phyloP scores from a whole-genome alignment of 164 flowering plant genomes.

The Dillenia suffruticosa region DNA sequence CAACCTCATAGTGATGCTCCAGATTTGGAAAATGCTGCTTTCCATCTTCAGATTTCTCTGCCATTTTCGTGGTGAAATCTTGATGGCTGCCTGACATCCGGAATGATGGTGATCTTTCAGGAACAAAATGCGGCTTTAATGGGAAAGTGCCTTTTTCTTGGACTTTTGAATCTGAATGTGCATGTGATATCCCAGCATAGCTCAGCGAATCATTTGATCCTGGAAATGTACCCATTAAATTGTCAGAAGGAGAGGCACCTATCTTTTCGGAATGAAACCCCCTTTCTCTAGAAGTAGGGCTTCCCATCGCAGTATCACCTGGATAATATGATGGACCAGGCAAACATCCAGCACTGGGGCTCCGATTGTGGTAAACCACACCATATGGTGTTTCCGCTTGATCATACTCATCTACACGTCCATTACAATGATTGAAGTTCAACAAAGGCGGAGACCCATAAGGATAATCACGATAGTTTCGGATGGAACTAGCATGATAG shows the following conservation, averaged over 20 bases:
- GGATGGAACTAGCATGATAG: slow-evolving; percentile 4
- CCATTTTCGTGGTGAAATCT: slow-evolving; percentile 11
- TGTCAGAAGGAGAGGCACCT: slow-evolving; percentile 22
- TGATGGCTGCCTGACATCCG: slow-evolving; percentile 19
- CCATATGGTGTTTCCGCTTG: slow-evolving; percentile 13
- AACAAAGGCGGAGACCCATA: slow-evolving; percentile 16
- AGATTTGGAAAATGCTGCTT: slow-evolving; percentile 5
- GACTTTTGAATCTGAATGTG: slow-evolving; percentile 56
- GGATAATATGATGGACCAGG: slow-evolving; percentile 21
- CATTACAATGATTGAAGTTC: slow-evolving; percentile 17
- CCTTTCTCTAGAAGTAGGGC: slow-evolving; percentile 28
- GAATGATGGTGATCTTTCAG: slow-evolving; percentile 23
- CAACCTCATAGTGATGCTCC: slow-evolving; percentile 7
- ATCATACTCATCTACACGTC: slow-evolving; percentile 18
- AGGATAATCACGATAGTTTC: slow-evolving; percentile 13
- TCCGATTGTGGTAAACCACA: slow-evolving; percentile 20
- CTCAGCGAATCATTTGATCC: slow-evolving; percentile 26
- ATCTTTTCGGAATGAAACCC: slow-evolving; percentile 34
- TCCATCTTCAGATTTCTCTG: slow-evolving; percentile 14
- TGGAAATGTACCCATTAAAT: slow-evolving; percentile 11
- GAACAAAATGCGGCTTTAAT: slow-evolving; percentile 20
- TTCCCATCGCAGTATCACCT: slow-evolving; percentile 23
- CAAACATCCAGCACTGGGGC: slow-evolving; percentile 23
- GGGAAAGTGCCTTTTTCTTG: slow-evolving; percentile 24
- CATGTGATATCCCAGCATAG: slow-evolving; percentile 41